These are phyloP conservation scores for Pleurotus citrinopileatus DNA, from an alignment of 768 basidiomycete genomes.

Conservation along the genomic window DNA sequence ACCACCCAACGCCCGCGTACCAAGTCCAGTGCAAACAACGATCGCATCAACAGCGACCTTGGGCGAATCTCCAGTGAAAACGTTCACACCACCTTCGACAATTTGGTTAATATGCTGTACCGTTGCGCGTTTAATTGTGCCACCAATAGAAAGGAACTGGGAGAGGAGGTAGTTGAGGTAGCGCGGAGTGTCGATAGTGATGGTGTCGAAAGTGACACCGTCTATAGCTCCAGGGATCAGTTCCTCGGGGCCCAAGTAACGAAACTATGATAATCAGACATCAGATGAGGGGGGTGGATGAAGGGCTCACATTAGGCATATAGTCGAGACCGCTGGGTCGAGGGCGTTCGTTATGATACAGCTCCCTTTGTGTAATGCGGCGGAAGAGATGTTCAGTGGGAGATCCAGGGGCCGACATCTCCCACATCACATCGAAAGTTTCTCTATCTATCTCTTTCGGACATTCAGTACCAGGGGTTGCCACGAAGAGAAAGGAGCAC, in stretches of 20 bases:
- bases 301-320: constrained; percentile 50
- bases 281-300: neutral
- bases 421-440: constrained; percentile 76
- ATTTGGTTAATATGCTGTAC: constrained; percentile 72
- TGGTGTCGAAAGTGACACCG: constrained; percentile 61
- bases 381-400: constrained; percentile 61
- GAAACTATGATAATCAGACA: constrained; percentile 27
- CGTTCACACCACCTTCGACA: constrained; percentile 52
- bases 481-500: neutral
- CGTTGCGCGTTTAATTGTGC: constrained; percentile 51
- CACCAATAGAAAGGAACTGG: constrained; percentile 66
- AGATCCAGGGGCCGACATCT: constrained; percentile 57
- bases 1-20: constrained; percentile 71
- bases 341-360: constrained; percentile 39
- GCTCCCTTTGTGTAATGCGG: constrained; percentile 61
- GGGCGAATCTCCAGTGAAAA: constrained; percentile 24
- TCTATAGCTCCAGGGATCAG: constrained; percentile 31
- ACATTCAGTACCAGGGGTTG: neutral
- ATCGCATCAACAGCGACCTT: constrained; percentile 46
- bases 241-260: constrained; percentile 26
- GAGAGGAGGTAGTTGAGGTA: constrained; percentile 72
- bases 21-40: constrained; percentile 71
- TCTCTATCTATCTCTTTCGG: constrained; percentile 60
- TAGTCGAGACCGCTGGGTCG: constrained; percentile 42
- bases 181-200: constrained; percentile 66